Conservation (phyloP, 441 rosid species). For the Erysimum cheiri region DNA sequence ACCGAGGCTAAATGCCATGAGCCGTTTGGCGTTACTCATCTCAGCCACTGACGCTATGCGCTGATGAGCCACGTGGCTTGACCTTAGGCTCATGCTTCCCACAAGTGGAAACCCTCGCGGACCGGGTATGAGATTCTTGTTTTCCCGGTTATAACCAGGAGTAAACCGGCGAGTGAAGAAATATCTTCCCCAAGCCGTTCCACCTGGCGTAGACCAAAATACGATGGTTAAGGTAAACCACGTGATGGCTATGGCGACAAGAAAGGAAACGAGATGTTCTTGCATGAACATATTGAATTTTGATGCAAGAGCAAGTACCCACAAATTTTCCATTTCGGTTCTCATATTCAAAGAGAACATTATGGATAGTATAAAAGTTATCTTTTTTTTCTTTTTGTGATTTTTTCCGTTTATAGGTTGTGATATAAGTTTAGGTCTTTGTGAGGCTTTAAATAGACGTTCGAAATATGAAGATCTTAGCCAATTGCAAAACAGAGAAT, state of each 20-base stretch:
- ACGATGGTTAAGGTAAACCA: conserved; percentile 54
- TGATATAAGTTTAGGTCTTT: conserved; percentile 30
- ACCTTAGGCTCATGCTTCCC: conserved; percentile 79
- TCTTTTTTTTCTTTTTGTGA: background rate
- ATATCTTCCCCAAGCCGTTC: conserved; percentile 90
- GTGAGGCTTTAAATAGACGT: conserved; percentile 37
- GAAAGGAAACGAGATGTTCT: conserved; percentile 51
- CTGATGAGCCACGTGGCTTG: conserved; percentile 69
- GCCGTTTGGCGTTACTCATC: conserved; percentile 55
- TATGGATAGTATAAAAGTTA: conserved; percentile 5
- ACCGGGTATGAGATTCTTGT: conserved; percentile 63
- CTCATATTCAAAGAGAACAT: conserved; percentile 48
- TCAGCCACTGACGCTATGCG: conserved; percentile 58
- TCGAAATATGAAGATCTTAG: conserved; percentile 9
- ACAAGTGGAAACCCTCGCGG: conserved; percentile 73
- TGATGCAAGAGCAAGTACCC: conserved; percentile 71
- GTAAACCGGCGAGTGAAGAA: conserved; percentile 30
- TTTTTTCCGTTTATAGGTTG: conserved; percentile 32
- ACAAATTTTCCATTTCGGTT: conserved; percentile 56
- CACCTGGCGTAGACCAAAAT: conserved; percentile 84
- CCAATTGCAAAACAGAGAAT: conserved; percentile 33
- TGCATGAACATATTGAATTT: conserved; percentile 48
- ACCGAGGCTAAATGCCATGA: conserved; percentile 89
- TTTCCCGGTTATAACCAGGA: background rate
- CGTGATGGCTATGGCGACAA: conserved; percentile 49